These are phyloP conservation scores for Moesziomyces parantarcticus DNA, from an alignment of 1,284 basidiomycete genomes.

Conservation along the genomic window DNA sequence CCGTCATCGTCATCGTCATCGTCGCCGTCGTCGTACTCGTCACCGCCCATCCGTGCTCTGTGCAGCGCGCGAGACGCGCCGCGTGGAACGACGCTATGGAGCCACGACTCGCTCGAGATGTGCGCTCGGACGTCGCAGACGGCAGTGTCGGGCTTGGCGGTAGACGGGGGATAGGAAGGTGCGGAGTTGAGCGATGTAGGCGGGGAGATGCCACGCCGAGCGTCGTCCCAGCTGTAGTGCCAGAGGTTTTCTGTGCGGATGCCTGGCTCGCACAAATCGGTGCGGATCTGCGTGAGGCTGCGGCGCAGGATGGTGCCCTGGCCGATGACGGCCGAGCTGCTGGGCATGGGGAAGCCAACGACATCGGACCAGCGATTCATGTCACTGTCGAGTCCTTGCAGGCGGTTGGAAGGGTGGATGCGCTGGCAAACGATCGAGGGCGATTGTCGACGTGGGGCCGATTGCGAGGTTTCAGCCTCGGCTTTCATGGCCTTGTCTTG, in stretches of 20 bases:
- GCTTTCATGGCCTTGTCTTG: not conserved
- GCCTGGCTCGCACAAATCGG: constrained; percentile 44
- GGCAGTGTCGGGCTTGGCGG: not conserved
- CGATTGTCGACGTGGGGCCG: not conserved
- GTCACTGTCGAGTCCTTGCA: constrained; percentile 40
- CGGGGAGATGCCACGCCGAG: not conserved
- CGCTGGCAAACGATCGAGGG: constrained; percentile 45
- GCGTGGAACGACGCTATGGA: constrained; percentile 22
- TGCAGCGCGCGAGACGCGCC: not conserved
- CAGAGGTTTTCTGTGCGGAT: constrained; percentile 41
- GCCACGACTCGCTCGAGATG: constrained; percentile 38
- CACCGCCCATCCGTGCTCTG: not conserved
- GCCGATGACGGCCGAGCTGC: constrained; percentile 29
- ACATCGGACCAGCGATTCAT: constrained; percentile 35
- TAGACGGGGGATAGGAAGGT: not conserved
- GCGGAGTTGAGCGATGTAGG: not conserved
- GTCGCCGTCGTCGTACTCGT: not conserved
- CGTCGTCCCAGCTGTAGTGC: constrained; percentile 41
- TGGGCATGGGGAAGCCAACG: constrained; percentile 43
- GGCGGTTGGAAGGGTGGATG: constrained; percentile 40
- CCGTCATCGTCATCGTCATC: constrained; percentile 5
- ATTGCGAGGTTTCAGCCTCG: not conserved
- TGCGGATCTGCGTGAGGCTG: constrained; percentile 28
- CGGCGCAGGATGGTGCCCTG: constrained; percentile 40
- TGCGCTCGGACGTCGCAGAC: constrained; percentile 7